phyloP scores from a whole-genome alignment of 345 rosid species.

The Anacardium occidentale region DNA sequence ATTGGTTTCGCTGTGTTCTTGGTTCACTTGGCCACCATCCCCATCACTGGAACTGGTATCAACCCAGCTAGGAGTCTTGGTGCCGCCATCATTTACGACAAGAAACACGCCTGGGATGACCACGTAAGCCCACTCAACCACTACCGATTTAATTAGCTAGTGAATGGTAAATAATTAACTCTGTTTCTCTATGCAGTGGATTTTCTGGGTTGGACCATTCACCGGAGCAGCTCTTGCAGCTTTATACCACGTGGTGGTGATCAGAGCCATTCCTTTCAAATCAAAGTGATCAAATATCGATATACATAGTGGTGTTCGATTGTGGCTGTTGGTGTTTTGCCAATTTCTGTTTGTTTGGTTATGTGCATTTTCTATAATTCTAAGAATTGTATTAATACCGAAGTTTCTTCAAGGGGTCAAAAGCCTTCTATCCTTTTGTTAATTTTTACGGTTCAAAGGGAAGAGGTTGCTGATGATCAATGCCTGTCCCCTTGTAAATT shows the following conservation, averaged over 20 bases:
- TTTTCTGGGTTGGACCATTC: conserved; percentile 80
- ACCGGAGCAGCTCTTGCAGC: conserved; percentile 78
- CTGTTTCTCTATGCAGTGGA: conserved; percentile 43
- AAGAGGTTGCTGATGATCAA: not conserved
- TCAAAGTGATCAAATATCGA: conserved; percentile 21
- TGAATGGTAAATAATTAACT: no score
- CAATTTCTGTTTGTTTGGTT: conserved; percentile 7
- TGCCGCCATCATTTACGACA: conserved; percentile 66
- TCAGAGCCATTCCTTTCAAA: conserved; percentile 79
- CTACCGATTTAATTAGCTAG: not conserved
- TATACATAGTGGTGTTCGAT: not conserved
- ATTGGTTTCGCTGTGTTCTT: conserved; percentile 70
- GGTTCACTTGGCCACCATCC: conserved; percentile 73
- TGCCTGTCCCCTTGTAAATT: conserved; percentile 13
- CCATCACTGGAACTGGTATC: conserved; percentile 64
- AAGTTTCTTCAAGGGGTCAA: not conserved
- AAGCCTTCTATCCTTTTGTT: not conserved
- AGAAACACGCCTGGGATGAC: conserved; percentile 52
- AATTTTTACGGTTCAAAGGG: not conserved
- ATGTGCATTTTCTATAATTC: not conserved
- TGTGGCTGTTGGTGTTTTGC: not conserved
- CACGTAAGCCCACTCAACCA: conserved; percentile 38
- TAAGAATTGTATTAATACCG: not conserved
- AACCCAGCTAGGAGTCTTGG: conserved; percentile 77
- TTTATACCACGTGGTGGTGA: conserved; percentile 63